Base-by-base conservation (phyloP, 176 grass and related monocot species). In the Oryza meridionalis region DNA sequence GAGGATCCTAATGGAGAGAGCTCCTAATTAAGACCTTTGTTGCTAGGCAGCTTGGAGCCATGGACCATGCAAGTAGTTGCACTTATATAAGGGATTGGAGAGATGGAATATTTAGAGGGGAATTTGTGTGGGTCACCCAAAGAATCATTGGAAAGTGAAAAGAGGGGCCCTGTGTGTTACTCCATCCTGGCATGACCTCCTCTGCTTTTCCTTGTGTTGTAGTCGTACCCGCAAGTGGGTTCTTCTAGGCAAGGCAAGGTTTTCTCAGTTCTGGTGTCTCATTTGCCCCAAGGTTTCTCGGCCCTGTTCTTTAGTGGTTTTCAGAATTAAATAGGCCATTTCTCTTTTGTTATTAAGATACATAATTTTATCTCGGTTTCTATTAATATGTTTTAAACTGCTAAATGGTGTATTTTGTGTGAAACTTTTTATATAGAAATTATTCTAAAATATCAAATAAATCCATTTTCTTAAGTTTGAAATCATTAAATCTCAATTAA, bases 71-170 rank as follows among this genome's bases (percentile, higher is more conserved):
- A 75, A 72, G 61, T 70, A 8, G 50, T 17, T 78, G 77, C 53
- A 82, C 76, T 85, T 92, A 89, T 86, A 84, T 81, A 19, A 61
- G 50, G 51, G 42, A 61, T 31, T 70, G 67, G 67, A 68, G 79
- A 31, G 29, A 61, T 13, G 27, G 86, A 89, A 89, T 92, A 88
- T 84, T 73, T 87, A 5, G 26, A 74, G 49, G 61, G 70, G 31
- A 82, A 77, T 80, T 77, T 78, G 65, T 84, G 87, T 83, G 82
- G 76, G 70, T 79, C 75, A 84, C 53, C 76, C 65, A 86, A 81
- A 46, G 87, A 92, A 89, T 92, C 83, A 76, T 13, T 67, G 19
- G 69, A 76, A 89, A 81, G 79, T 80, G 75, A 83, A 88, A 70
- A 59, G 66, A 21, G 67, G 25, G 6, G 3, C 40, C 82, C 51